Evolutionary conservation across 352 stramenopile species (phyloP).

Genomic region (Pythium periplocum): DNA sequence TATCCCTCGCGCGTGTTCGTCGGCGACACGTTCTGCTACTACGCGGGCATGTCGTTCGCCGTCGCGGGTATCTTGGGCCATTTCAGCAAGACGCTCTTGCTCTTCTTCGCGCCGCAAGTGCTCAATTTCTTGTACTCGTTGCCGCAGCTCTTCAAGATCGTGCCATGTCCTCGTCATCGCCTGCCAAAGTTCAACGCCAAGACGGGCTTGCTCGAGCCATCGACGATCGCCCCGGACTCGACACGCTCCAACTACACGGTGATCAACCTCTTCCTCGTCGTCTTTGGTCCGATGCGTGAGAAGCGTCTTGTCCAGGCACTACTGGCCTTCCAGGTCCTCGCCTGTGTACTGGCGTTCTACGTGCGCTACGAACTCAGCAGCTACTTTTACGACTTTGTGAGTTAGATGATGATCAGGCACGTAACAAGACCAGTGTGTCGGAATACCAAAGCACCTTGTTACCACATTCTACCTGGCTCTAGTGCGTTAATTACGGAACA

Average conservation of each 20-base stretch:
- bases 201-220: conserved; percentile 91
- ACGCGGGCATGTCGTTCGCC: conserved; percentile 98
- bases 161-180: conserved; percentile 97
- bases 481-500: conserved; percentile 46
- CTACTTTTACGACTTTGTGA: conserved; percentile 87
- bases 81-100: conserved; percentile 97
- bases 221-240: conserved; percentile 85
- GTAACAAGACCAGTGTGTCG: no score
- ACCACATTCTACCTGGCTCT: neutral
- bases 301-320: conserved; percentile 59
- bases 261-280: conserved; percentile 83
- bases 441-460: no score
- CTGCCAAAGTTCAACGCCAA: conserved; percentile 93
- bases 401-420: conserved; percentile 40
- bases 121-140: conserved; percentile 99
- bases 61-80: conserved; percentile 95
- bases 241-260: conserved; percentile 85
- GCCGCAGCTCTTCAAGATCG: conserved; percentile 97
- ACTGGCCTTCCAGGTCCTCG: conserved; percentile 71
- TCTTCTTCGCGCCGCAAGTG: conserved; percentile 98
- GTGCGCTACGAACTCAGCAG: conserved; percentile 80
- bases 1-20: conserved; percentile 98
- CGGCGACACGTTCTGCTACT: conserved; percentile 99
- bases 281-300: conserved; percentile 83
- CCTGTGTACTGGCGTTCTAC: conserved; percentile 73